Base-by-base conservation (phyloP, 805 yeast species). In the Danielozyma ontarioensis region DNA sequence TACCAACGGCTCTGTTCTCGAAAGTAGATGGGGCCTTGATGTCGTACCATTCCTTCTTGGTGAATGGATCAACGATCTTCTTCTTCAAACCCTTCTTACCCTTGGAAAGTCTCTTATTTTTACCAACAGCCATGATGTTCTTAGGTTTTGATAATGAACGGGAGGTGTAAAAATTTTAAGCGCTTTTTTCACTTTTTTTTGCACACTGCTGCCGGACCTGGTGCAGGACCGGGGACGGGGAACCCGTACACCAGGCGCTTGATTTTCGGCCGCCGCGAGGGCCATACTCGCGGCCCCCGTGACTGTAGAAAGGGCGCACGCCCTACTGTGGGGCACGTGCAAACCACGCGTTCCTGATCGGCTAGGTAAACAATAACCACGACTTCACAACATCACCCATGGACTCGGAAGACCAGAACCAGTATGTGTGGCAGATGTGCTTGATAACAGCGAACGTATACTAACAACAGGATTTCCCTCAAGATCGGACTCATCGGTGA, bases 401-500 rank as follows among this genome's bases (percentile, higher is more conserved):
- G 27, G 22, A 13, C 12, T 18, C 15, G 12, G 11, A 14, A 15
- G 23, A 16, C n/a, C 13, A 6, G 12, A 5, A 13, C 16, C 15
- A 17, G 13, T 24, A 13, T 19, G 10, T 13, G 17, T n/a, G n/a
- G n/a, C 16, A 13, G 29, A 11, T 13, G 21, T 15, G 7, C 19
- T 14, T 15, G 5, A 17, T 5, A 11, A 14, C n/a, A 11, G 13
- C 12, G 25, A 39, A 56, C 59, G 52, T 56, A 57, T 48, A 25
- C 23, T 12, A 16, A 17, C 18, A 4, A 1, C 41, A 66, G 72
- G 37, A 83, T 80, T 18, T 77, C 85, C 1, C 62, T 90, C 30
- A 93, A 90, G 50, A 88, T 90, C 13, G 97, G 97, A 3, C 74
- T 90, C 29, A 77, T 90, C 31, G 98, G 98, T 4, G 97, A 90